Base-by-base conservation (phyloP, 768 basidiomycete genomes). In the Ramaria sp. region DNA sequence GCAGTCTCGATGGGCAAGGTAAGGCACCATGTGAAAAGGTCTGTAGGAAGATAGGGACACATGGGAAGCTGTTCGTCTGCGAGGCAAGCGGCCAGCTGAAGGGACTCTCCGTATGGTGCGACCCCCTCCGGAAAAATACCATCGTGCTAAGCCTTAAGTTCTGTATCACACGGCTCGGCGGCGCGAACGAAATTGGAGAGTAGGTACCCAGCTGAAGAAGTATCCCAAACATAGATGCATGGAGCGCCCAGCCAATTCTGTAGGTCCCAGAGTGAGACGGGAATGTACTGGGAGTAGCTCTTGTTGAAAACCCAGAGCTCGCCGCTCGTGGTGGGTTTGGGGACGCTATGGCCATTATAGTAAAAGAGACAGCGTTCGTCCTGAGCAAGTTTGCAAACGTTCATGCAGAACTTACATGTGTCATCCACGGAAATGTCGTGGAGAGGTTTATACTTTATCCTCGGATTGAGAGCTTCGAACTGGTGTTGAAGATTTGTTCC, bases 301-400 rank as follows among this genome's bases (percentile, higher is more conserved):
- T n/a, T n/a, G n/a, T 99, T 98, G 75, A 99, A 99, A 56, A 96
- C 94, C 96, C 96, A 99, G 53, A 99, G 78, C 70, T 99, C 96
- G 22, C 96, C 89, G 61, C 90, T 93, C 0, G 88, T 77, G 0
- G 96, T 98, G 11, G 96, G 96, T 65, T 91, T 94, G 1, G 95
- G 95, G 20, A 99, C 96, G 22, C 96, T 96, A 60, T 98, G 96
- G 2, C n/a, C n/a, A n/a, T n/a, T n/a, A n/a, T n/a, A n/a, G n/a
- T n/a, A n/a, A n/a, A n/a, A n/a, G n/a, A n/a, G 74, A 7, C 91
- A 84, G 1, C 96, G 85, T 66, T 99, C 96, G 38, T 93, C 88
- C 68, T 92, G 91, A 1, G 95, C 93, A 51, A 84, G 81, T 64
- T 87, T 90, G 55, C 96, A 83, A 42, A 95, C 71, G 20, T 78